Conservation (phyloP, 805 yeast genomes). For the Myxozyma neotropica region DNA sequence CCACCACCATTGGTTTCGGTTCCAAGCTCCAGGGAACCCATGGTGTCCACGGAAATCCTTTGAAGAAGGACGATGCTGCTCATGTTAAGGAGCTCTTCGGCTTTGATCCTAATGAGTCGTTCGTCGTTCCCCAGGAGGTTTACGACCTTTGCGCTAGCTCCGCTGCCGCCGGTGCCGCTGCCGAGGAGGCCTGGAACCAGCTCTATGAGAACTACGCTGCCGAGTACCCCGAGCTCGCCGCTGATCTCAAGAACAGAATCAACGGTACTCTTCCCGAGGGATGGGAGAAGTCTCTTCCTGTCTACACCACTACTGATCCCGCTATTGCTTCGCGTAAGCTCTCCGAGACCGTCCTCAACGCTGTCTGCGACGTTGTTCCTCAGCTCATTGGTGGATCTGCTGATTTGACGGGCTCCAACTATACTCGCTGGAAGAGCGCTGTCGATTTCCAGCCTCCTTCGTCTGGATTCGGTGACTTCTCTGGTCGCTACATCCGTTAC, state of each 20-base stretch:
- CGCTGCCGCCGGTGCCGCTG: constrained; percentile 63
- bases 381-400: constrained; percentile 98
- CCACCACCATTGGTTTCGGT: constrained; percentile 94
- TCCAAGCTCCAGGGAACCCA: constrained; percentile 83
- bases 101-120: constrained; percentile 80
- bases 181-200: constrained; percentile 75
- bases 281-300: constrained; percentile 80
- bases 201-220: constrained; percentile 61
- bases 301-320: constrained; percentile 72
- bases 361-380: constrained; percentile 67
- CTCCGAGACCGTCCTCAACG: constrained; percentile 75
- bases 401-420: constrained; percentile 94
- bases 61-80: constrained; percentile 87
- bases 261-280: constrained; percentile 74
- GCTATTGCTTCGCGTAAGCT: constrained; percentile 94
- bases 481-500: constrained; percentile 93
- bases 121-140: constrained; percentile 82
- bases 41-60: constrained; percentile 94
- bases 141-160: constrained; percentile 62
- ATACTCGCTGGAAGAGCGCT: constrained; percentile 83
- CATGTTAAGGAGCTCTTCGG: constrained; percentile 85
- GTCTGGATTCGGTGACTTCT: constrained; percentile 77
- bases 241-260: constrained; percentile 79
- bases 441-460: constrained; percentile 90
- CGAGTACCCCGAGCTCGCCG: constrained; percentile 76